These are phyloP conservation scores for Pythium biforme DNA, from an alignment of 352 stramenopile species.

Conservation along the genomic window DNA sequence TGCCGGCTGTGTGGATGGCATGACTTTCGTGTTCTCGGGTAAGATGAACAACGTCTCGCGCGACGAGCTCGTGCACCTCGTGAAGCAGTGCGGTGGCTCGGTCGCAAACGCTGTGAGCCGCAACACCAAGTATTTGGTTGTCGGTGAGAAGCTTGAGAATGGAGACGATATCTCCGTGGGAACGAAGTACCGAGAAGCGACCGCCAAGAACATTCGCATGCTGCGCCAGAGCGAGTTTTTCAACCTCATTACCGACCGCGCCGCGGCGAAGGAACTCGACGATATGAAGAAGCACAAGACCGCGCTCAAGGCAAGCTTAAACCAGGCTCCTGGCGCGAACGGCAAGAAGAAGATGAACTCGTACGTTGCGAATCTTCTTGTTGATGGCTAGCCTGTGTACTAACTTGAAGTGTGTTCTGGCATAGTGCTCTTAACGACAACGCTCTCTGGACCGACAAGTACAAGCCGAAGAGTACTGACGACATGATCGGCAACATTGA, in stretches of 20 bases:
- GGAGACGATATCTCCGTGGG: constrained; percentile 53
- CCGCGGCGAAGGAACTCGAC: constrained; percentile 63
- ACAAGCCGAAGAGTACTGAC: constrained; percentile 89
- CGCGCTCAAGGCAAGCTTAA: constrained; percentile 49
- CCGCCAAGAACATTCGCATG: constrained; percentile 80
- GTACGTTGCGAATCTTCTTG: constrained; percentile 19
- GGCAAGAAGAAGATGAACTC: constrained; percentile 57
- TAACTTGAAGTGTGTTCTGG: background rate
- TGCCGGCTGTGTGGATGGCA: constrained; percentile 67
- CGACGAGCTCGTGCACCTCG: constrained; percentile 68
- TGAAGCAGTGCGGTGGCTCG: constrained; percentile 74
- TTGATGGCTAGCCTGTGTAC: no score
- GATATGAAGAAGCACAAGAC: constrained; percentile 60
- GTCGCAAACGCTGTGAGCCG: constrained; percentile 63
- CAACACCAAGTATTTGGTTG: constrained; percentile 76
- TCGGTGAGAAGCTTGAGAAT: constrained; percentile 64
- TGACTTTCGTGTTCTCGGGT: constrained; percentile 80
- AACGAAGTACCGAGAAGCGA: constrained; percentile 90
- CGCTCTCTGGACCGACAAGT: constrained; percentile 96
- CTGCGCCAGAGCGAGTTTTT: constrained; percentile 87
- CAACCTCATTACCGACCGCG: constrained; percentile 76
- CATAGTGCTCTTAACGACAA: constrained; percentile 33
- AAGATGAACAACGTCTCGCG: constrained; percentile 54
- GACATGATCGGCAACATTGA: constrained; percentile 95
- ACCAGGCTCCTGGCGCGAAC: constrained; percentile 38